phyloP scores from a whole-genome alignment of 805 yeast genomes.

The Naumovozyma dairenensis region DNA sequence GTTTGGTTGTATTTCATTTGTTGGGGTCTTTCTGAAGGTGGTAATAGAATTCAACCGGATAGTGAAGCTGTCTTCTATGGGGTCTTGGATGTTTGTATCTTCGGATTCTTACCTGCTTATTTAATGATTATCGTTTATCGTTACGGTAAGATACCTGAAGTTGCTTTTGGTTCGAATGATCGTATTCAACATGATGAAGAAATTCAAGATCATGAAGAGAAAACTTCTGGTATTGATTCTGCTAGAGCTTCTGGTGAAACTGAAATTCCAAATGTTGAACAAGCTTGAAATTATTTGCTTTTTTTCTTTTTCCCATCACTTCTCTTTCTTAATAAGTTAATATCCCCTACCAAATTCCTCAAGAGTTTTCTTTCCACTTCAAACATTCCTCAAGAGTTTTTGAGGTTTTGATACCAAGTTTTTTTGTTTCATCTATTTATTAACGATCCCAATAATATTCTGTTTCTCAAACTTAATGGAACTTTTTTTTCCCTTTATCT shows the following conservation, averaged over 20 bases:
- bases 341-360: no score
- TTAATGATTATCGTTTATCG: conserved; percentile 12
- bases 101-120: conserved; percentile 34
- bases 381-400: no score
- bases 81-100: conserved; percentile 38
- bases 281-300: no score
- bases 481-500: no score
- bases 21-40: conserved; percentile 50
- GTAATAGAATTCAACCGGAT: conserved; percentile 44
- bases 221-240: conserved; percentile 13
- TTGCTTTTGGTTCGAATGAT: conserved; percentile 1
- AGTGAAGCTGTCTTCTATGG: conserved; percentile 48
- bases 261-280: conserved; percentile 14
- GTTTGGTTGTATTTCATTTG: conserved; percentile 35
- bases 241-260: conserved; percentile 31
- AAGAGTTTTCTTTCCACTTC: no score
- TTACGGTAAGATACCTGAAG: conserved; percentile 10
- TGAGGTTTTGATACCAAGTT: no score
- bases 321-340: no score
- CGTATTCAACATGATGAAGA: conserved; percentile 6
- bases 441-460: no score
- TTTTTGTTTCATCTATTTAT: no score
- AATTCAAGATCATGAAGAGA: conserved; percentile 9
- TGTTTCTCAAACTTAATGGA: no score
- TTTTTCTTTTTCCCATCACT: no score